Evolutionary conservation across 352 stramenopile genomes (phyloP).

Genomic region (Phytophthora melonis): DNA sequence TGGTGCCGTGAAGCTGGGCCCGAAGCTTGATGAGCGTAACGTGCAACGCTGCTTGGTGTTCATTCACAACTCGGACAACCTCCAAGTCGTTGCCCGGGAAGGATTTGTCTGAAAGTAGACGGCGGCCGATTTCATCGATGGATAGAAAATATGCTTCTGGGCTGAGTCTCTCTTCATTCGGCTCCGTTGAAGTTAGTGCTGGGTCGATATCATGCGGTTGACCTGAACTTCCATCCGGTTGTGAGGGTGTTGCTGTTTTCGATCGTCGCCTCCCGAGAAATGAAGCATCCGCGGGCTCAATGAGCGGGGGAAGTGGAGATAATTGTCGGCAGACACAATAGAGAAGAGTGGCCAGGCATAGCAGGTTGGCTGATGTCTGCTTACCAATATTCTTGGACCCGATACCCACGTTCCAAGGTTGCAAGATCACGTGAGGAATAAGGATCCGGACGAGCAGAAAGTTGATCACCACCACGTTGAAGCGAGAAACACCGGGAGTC

Average conservation of each 20-base stretch:
- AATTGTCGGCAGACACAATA: slow-evolving; percentile 56
- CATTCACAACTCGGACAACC: slow-evolving; percentile 37
- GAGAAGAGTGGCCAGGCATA: slow-evolving; percentile 60
- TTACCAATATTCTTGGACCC: slow-evolving; percentile 36
- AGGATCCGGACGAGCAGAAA: slow-evolving; percentile 71
- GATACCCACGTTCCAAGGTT: slow-evolving; percentile 59
- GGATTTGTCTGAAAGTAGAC: slow-evolving; percentile 37
- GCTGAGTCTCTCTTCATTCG: slow-evolving; percentile 1
- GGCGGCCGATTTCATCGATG: slow-evolving; percentile 41
- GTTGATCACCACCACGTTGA: slow-evolving; percentile 69
- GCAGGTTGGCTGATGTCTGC: slow-evolving; percentile 45
- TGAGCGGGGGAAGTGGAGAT: slow-evolving; percentile 50
- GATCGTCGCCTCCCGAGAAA: slow-evolving; percentile 24
- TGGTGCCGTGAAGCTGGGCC: slow-evolving; percentile 12
- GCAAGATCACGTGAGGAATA: slow-evolving; percentile 65
- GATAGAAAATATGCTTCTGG: slow-evolving; percentile 30
- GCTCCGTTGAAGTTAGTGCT: background rate
- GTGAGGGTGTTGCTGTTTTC: slow-evolving; percentile 3
- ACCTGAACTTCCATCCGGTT: background rate
- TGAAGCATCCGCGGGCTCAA: slow-evolving; percentile 5
- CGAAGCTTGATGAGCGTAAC: slow-evolving; percentile 19
- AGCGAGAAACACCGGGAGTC: slow-evolving; percentile 34
- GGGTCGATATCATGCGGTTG: background rate
- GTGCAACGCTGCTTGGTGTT: slow-evolving; percentile 36
- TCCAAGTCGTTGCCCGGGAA: slow-evolving; percentile 40